Conservation (phyloP, 2,329 filamentous ascomycete species). For the Tetracladium maxilliforme region DNA sequence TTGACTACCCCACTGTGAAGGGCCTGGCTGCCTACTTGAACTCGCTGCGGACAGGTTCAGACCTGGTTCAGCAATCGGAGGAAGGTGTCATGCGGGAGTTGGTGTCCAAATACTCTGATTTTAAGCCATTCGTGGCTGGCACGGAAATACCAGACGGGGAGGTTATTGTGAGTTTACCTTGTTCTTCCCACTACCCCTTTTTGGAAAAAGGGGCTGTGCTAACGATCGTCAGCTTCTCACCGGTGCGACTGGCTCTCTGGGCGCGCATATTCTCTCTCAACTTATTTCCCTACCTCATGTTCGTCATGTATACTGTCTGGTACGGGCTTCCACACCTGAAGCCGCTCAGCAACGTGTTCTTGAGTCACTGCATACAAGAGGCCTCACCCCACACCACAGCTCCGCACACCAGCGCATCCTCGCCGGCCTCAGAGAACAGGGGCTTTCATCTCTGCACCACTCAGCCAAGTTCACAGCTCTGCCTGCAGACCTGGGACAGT, state of each 20-base stretch:
- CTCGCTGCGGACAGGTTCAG: slow-evolving; percentile 4
- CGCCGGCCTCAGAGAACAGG: too few relatives aligned
- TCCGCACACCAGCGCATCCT: too few relatives aligned
- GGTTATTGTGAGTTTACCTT: slow-evolving; percentile 9
- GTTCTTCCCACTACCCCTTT: too few relatives aligned
- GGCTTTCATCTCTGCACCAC: too few relatives aligned
- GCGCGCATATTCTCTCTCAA: slow-evolving; percentile 43
- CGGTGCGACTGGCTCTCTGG: slow-evolving; percentile 50
- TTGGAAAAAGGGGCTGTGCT: too few relatives aligned
- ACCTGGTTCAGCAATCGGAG: slow-evolving; percentile 9
- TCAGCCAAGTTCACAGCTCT: slow-evolving; percentile 21
- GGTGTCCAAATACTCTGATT: slow-evolving; percentile 21
- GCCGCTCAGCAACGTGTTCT: too few relatives aligned
- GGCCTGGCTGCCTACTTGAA: slow-evolving; percentile 7
- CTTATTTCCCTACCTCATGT: slow-evolving; percentile 42
- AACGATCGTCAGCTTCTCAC: slow-evolving; percentile 41
- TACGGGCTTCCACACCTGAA: slow-evolving; percentile 30
- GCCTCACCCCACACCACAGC: too few relatives aligned
- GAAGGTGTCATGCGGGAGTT: slow-evolving; percentile 15
- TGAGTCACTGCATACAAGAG: too few relatives aligned
- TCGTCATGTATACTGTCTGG: slow-evolving; percentile 32
- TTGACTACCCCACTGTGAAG: slow-evolving; percentile 13
- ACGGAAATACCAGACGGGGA: slow-evolving; percentile 7
- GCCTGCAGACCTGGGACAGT: slow-evolving; percentile 20
- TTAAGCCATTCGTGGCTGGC: slow-evolving; percentile 11